Percentiles rank a stretch among this genome's conserved stretches.
These are phyloP conservation scores for Limnanthes douglasii DNA, from an alignment of 345 rosid species.

Conservation along the genomic window DNA sequence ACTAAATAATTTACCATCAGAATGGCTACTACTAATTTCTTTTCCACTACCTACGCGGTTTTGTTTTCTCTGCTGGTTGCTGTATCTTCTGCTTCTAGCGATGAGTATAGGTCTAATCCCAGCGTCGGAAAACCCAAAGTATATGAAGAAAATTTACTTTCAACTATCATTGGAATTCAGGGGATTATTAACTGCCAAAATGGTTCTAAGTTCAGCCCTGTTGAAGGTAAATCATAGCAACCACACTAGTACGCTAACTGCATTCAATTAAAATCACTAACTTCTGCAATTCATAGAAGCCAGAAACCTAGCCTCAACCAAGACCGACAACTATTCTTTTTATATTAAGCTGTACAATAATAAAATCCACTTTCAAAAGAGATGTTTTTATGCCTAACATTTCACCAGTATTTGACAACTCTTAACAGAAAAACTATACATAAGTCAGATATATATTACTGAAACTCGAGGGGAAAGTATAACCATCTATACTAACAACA, in stretches of 20 bases:
- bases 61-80: conserved; percentile 11
- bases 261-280: too few relatives aligned
- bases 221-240: conserved; percentile 32
- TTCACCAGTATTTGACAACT: too few relatives aligned
- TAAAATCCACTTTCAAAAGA: too few relatives aligned
- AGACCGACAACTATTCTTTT: too few relatives aligned
- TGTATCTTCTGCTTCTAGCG: conserved; percentile 3
- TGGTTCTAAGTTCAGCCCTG: conserved; percentile 21
- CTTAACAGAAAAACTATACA: too few relatives aligned
- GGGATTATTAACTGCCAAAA: conserved; percentile 47
- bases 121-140: conserved; percentile 8
- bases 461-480: background rate
- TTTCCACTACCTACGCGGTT: conserved; percentile 9
- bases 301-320: too few relatives aligned
- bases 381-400: too few relatives aligned
- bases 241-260: too few relatives aligned
- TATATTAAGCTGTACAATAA: too few relatives aligned
- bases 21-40: conserved; percentile 9
- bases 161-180: conserved; percentile 34
- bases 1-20: background rate
- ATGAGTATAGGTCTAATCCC: background rate
- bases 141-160: conserved; percentile 14
- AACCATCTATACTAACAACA: background rate
- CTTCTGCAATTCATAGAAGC: too few relatives aligned
- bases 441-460: background rate